Base-by-base conservation (phyloP, 108 stramenopile genomes). In the Skeletonema tropicum region DNA sequence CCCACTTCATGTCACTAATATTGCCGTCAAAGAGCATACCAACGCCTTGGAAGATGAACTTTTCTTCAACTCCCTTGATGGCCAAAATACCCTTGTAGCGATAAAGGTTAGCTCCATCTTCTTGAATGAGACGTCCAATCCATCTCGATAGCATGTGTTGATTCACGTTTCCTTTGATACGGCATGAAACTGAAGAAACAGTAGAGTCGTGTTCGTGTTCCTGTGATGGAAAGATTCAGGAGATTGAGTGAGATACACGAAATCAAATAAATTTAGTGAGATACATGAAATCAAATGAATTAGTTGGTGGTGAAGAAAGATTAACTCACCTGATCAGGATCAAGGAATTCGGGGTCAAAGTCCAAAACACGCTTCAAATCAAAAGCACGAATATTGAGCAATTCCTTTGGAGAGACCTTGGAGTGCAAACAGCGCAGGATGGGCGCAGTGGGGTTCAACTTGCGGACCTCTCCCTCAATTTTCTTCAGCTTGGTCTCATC, bases 21-120 rank as follows among this genome's bases (percentile, higher is more conserved):
- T 73, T 61, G 23, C 92, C 95, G 48, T 69, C 61, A 64, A 97
- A 94, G 64, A 95, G 68, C 97, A 94, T 94, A 15, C 93, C 92
- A 30, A 98, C 97, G 42, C 96, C 97, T 76, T 98, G 97, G 61
- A 97, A 96, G 60, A 98, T 89, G 71, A 96, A 97, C 88, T 95
- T 94, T 66, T 92, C 68, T 8, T 87, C 85, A 49, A 83, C 82
- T 5, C 93, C 97, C 46, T 90, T 91, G 71, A 98, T 87, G 8
- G 95, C 80, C 57, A 98, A 57, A 57, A 98, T 78, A 15, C 98
- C 98, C 77, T 98, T 98, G 84, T 94, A 94, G 1, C 98, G 91
- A 71, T 92, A 97, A 39, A 98, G 68, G 67, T 95, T 88, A 31
- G 92, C 92, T 32, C 93, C 97, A n/a, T 90, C 84, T 26, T 92